These are phyloP conservation scores for Arxiozyma telluris DNA, from an alignment of 1,139 yeast species.

Conservation along the genomic window DNA sequence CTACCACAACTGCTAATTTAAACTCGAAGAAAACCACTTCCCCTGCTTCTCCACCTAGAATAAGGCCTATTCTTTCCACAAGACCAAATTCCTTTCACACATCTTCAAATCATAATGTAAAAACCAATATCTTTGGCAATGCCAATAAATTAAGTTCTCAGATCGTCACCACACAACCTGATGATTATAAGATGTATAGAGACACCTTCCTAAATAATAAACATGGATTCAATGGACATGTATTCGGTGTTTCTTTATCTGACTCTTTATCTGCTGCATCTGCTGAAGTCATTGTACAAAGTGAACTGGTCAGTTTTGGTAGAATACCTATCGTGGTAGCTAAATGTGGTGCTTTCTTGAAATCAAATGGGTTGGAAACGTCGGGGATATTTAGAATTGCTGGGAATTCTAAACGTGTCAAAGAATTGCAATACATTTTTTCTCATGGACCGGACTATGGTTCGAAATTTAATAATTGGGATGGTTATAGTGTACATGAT, in stretches of 20 bases:
- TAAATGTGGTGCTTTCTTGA: conserved; percentile 80
- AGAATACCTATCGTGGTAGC: conserved; percentile 60
- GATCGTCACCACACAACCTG: conserved; percentile 2
- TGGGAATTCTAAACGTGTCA: conserved; percentile 82
- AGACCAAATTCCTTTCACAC: conserved; percentile 12
- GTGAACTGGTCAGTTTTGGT: conserved; percentile 30
- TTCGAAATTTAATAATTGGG: conserved; percentile 70
- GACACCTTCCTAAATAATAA: conserved; percentile 25
- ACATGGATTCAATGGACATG: conserved; percentile 35
- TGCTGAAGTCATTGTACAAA: conserved; percentile 32
- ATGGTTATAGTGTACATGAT: conserved; percentile 89
- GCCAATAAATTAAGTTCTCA: background rate
- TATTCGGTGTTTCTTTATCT: conserved; percentile 79
- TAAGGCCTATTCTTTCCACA: conserved; percentile 9
- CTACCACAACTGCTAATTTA: background rate
- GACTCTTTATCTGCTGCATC: conserved; percentile 62
- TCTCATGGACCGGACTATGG: conserved; percentile 88
- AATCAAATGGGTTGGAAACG: conserved; percentile 62
- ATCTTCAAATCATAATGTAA: background rate
- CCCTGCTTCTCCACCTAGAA: background rate
- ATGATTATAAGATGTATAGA: conserved; percentile 20
- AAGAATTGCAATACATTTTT: conserved; percentile 74
- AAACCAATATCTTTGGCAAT: background rate
- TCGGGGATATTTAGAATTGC: conserved; percentile 93
- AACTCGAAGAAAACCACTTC: background rate